Conservation (phyloP, 1,284 basidiomycete genomes). For the Spongiforma sp. region DNA sequence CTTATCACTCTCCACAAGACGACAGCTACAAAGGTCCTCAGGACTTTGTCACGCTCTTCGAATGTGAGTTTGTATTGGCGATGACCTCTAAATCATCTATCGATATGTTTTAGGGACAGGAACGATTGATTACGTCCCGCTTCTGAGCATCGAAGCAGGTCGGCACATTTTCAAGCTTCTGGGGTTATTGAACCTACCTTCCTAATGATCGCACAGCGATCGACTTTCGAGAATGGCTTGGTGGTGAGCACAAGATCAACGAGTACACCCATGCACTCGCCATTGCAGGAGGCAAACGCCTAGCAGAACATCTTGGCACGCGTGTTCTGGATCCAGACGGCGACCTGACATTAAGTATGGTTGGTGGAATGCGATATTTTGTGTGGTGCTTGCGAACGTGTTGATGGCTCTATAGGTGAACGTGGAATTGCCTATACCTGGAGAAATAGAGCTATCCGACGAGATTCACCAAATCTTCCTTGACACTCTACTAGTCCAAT, state of each 20-base stretch:
- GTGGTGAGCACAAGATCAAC: slow-evolving; percentile 83
- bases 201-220: slow-evolving; percentile 54
- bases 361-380: slow-evolving; percentile 37
- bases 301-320: slow-evolving; percentile 72
- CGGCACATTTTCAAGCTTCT: slow-evolving; percentile 15
- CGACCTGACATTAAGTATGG: slow-evolving; percentile 80
- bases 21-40: slow-evolving; percentile 35
- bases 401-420: slow-evolving; percentile 46
- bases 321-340: slow-evolving; percentile 62
- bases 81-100: not conserved
- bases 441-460: slow-evolving; percentile 32
- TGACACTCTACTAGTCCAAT: slow-evolving; percentile 44
- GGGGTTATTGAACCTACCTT: slow-evolving; percentile 19
- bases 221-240: slow-evolving; percentile 80
- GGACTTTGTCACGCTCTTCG: slow-evolving; percentile 63
- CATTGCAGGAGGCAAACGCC: slow-evolving; percentile 66
- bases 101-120: slow-evolving; percentile 63
- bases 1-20: slow-evolving; percentile 55
- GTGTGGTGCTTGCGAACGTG: not conserved
- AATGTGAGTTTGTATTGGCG: slow-evolving; percentile 47
- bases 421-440: slow-evolving; percentile 59
- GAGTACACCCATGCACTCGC: slow-evolving; percentile 80
- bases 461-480: slow-evolving; percentile 43
- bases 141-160: slow-evolving; percentile 62
- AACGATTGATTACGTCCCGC: slow-evolving; percentile 63